Percentiles rank a stretch among this genome's conserved stretches.
phyloP scores from a whole-genome alignment of 306 rosid genomes.

The Vigna reflexopilosa region DNA sequence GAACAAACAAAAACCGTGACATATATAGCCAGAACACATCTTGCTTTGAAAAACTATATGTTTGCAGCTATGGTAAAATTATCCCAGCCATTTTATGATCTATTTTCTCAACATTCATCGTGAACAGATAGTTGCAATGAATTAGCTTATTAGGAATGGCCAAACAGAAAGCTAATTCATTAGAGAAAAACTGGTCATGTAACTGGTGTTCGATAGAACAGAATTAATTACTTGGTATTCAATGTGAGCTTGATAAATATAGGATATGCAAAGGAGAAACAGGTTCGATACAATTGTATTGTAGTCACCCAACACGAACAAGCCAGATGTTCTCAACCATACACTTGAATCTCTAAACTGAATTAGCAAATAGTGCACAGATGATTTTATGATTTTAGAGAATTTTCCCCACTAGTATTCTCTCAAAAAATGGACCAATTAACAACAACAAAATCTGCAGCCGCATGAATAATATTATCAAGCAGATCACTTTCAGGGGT shows the following conservation, averaged over 20 bases:
- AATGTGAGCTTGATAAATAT: neutral
- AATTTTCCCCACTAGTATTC: neutral
- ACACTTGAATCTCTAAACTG: constrained; percentile 13
- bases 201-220: neutral
- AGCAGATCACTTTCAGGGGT: neutral
- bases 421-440: constrained; percentile 5
- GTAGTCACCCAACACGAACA: neutral
- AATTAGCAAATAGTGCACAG: neutral
- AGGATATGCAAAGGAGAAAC: neutral
- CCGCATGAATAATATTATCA: neutral
- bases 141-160: neutral
- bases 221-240: constrained; percentile 13
- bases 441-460: neutral
- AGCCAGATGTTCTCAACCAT: neutral
- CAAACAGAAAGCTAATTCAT: neutral
- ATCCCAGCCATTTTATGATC: neutral
- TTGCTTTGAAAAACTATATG: neutral
- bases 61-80: neutral
- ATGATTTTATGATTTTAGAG: neutral
- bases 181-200: neutral
- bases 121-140: neutral
- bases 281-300: neutral
- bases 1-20: neutral
- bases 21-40: neutral
- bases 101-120: neutral